Base-by-base conservation (phyloP, 2,329 filamentous ascomycete species). In the Penicillium brevicompactum region DNA sequence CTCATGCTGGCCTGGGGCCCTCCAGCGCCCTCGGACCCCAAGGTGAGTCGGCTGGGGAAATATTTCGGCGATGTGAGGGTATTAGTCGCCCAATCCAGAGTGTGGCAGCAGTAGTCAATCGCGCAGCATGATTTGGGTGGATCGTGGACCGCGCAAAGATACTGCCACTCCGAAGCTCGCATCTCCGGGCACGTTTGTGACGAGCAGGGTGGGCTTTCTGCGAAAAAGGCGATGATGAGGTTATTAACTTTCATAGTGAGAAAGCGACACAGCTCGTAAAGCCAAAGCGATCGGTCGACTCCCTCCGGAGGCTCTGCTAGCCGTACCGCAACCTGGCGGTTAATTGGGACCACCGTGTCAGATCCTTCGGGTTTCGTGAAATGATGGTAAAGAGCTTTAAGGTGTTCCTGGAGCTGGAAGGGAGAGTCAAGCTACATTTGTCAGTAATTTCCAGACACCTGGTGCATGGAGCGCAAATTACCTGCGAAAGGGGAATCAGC, bases 41-140 rank as follows among this genome's bases (percentile, higher is more conserved):
- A 70, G 1, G 82, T 82, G 21, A 96, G 84, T 50, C 94, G 85
- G 65, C 91, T 96, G 0, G 94, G 93, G 71, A 99, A 99, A 70
- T 94, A 89, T 79, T 97, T 97, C 51, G 91, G 90, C 66, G 92
- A 94, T 2, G 93, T 96, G 54, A 99, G 87, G 18, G 93, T 90
- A 67, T 95, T 96, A 54, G 91, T 92, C 2, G 94, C 94, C 91
- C 93, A 97, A 77, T 99, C 94, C 42, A 99, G 87, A 0, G 94
- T 99, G 73, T 99, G 94, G 73, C 93, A 97, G 82, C 92, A 97
- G 78, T 99, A 99, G 77, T 99, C 94, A 70, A 99, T 97, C 49
- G 94, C 94, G 75, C 93, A 97, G 79, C 94, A 99, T 67, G 89
- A 90, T 78, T 97, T 97, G 46, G 94, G 94, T 47, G 92, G 89